Conservation (phyloP, 306 rosid species). For the Prunus fruticosa region DNA sequence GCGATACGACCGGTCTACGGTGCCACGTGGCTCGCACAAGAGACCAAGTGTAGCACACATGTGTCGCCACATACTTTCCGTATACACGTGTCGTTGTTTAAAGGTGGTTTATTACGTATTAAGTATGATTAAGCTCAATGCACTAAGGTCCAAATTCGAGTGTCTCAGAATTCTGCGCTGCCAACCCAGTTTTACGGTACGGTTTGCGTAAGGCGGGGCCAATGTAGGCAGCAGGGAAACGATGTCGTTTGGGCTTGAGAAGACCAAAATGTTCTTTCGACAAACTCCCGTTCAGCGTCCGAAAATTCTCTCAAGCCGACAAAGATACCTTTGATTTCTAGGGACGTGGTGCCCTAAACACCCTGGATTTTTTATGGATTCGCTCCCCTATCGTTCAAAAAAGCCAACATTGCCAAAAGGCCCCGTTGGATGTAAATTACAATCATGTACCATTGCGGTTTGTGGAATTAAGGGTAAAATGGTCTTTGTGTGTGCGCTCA, state of each 20-base stretch:
- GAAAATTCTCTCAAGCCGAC: constrained; percentile 49
- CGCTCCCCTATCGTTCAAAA: background rate
- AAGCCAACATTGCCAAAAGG: background rate
- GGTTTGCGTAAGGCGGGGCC: background rate
- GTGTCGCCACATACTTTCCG: constrained; percentile 13
- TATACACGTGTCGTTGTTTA: constrained; percentile 36
- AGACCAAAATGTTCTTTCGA: background rate
- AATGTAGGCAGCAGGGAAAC: background rate
- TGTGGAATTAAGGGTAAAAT: background rate
- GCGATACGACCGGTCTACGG: background rate
- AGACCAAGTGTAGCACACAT: constrained; percentile 9
- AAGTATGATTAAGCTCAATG: constrained; percentile 40
- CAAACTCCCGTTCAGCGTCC: constrained; percentile 19
- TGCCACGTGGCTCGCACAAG: constrained; percentile 10
- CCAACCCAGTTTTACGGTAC: constrained; percentile 18
- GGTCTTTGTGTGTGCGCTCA: background rate
- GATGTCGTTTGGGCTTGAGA: constrained; percentile 24
- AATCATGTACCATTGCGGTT: too few relatives aligned
- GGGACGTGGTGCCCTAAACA: constrained; percentile 12
- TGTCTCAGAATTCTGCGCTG: background rate
- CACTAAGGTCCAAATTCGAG: constrained; percentile 2
- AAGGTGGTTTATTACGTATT: constrained; percentile 21
- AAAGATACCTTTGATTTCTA: constrained; percentile 29
- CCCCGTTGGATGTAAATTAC: background rate
- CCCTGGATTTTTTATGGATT: constrained; percentile 8